Evolutionary conservation across 73 alveolate species (phyloP).

Genomic region (Effrenium voratum): DNA sequence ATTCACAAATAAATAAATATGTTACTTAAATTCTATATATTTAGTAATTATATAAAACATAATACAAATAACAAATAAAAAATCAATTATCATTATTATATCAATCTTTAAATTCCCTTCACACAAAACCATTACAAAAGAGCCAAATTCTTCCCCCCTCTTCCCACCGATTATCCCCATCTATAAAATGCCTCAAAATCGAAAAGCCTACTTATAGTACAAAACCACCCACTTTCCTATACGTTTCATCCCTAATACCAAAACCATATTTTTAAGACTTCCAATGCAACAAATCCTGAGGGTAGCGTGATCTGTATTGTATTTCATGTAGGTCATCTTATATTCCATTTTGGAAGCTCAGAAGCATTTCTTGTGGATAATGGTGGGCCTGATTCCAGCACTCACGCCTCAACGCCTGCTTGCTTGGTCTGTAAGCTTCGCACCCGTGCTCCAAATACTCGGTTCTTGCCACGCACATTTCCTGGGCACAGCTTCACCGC

Average conservation of each 20-base stretch:
- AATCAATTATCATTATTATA: not conserved
- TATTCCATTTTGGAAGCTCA: not conserved
- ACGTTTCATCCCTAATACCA: too few relatives aligned
- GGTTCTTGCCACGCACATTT: slow-evolving; percentile 66
- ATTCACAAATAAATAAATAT: too few relatives aligned
- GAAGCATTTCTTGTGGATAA: slow-evolving; percentile 25
- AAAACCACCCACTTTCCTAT: too few relatives aligned
- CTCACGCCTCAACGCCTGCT: not conserved
- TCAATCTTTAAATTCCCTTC: not conserved
- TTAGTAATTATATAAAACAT: not conserved
- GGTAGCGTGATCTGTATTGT: too few relatives aligned
- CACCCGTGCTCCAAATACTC: slow-evolving; percentile 73
- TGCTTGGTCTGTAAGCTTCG: not conserved
- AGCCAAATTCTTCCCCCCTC: not conserved
- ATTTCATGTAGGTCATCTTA: not conserved
- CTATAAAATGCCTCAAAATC: not conserved
- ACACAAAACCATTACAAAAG: not conserved
- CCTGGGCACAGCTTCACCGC: not conserved
- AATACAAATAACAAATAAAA: not conserved
- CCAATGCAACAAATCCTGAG: too few relatives aligned
- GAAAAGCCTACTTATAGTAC: not conserved
- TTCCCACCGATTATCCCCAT: not conserved
- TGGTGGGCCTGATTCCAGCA: slow-evolving; percentile 8
- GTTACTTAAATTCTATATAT: too few relatives aligned
- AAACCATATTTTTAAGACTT: too few relatives aligned